Evolutionary conservation across 2,329 filamentous ascomycete genomes (phyloP).

Genomic region (Sclerotiophoma versabilis): DNA sequence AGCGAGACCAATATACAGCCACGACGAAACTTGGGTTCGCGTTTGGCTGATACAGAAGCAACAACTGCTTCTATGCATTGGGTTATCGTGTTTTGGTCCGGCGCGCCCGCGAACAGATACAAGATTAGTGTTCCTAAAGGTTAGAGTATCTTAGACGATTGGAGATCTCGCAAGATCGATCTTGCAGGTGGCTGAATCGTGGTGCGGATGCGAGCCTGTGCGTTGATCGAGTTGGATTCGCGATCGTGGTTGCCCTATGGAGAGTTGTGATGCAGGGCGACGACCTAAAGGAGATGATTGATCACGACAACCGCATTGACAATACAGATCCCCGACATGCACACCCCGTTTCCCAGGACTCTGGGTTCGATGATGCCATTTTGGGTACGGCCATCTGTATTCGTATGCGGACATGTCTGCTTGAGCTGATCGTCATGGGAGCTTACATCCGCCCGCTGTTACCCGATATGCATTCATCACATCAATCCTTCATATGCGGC

Average conservation of each 20-base stretch:
- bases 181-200: conserved; percentile 5
- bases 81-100: background rate
- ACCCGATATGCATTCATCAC: conserved; percentile 1
- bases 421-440: conserved; percentile 1
- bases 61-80: no score
- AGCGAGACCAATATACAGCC: background rate
- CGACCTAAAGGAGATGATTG: background rate
- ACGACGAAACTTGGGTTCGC: conserved; percentile 1
- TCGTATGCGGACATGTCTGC: background rate
- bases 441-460: background rate
- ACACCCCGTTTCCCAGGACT: background rate
- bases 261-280: background rate
- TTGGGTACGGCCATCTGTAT: background rate
- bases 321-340: background rate
- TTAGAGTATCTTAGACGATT: conserved; percentile 8
- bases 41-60: conserved; percentile 14
- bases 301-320: background rate
- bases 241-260: background rate
- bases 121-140: conserved; percentile 7
- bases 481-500: conserved; percentile 4
- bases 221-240: conserved; percentile 6
- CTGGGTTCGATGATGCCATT: background rate
- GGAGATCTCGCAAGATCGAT: conserved; percentile 1
- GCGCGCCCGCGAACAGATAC: background rate
- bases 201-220: conserved; percentile 10